Base-by-base conservation (phyloP, 2,329 filamentous ascomycete species). In the Alternaria longipes region DNA sequence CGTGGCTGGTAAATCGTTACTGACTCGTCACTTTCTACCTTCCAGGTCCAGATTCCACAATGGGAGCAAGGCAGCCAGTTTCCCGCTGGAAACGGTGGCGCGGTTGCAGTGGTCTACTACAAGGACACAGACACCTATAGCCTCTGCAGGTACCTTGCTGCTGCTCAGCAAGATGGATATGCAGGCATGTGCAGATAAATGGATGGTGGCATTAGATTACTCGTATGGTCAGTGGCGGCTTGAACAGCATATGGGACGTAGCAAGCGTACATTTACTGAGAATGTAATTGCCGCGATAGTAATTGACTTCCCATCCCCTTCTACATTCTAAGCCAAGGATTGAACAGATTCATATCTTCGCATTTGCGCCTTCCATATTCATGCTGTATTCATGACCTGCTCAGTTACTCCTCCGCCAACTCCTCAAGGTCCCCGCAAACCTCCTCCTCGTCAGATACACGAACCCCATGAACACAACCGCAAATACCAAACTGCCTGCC, bases 391-490 rank as follows among this genome's bases (percentile, higher is more conserved):
- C 24, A 26, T 4, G 30, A 0, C 30, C 4, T 20, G 28, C 9
- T 46, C 28, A 47, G 7, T 24, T 47, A 8, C 20, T 60, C 51
- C 63, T 67, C 57, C 62, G 55, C 64, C 50, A 67, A 36, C 65
- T 54, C 61, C 71, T 67, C 62, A 69, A 64, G n/a, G 68, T 67
- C 7, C 71, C 70, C 28, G 65, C 67, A 59, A 74, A 72, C 26
- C 70, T 61, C 56, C 70, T 68, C 54, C 70, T 55, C 9, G 65
- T 73, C 8, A 70, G 53, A 53, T 68, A 70, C 5, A 72, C 36
- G 62, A 73, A 74, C 22, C 50, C 57, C 59, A 72, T 49, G 5
- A 66, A 14, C 44, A 65, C 41, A 2, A 65, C 32, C 11, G 62
- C 51, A 28, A 72, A 50, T 30, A 62, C 38, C 55, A 69, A 42